A percentile compares a stretch with the other conserved stretches of the same genome.
Conservation (phyloP, 768 basidiomycete species). For the Tricholoma sp. region DNA sequence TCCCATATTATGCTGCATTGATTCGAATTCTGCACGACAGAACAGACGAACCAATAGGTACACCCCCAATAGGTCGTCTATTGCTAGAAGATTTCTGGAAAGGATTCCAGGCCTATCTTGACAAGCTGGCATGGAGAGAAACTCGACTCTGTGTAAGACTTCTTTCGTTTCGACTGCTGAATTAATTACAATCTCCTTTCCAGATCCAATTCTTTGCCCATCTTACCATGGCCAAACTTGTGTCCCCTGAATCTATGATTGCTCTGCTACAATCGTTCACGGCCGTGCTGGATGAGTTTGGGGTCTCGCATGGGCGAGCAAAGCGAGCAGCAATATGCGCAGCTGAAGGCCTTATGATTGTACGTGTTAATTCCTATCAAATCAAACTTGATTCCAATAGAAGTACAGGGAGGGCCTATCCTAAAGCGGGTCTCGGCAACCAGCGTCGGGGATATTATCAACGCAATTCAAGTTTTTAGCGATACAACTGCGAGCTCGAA, state of each 20-base stretch:
- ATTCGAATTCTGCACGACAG: conserved; percentile 62
- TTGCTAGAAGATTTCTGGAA: conserved; percentile 88
- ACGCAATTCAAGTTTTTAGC: conserved; percentile 63
- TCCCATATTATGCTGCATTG: conserved; percentile 81
- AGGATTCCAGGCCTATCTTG: conserved; percentile 83
- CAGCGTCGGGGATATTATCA: conserved; percentile 65
- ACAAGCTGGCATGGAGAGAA: conserved; percentile 88
- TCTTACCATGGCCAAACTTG: conserved; percentile 67
- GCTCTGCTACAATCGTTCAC: conserved; percentile 80
- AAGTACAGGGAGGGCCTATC: conserved; percentile 55
- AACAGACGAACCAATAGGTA: conserved; percentile 32
- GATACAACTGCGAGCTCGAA: conserved; percentile 55
- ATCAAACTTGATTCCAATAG: conserved; percentile 2
- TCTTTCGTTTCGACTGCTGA: background rate
- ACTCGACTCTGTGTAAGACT: conserved; percentile 76
- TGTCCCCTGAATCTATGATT: conserved; percentile 75
- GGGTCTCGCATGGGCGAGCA: conserved; percentile 79
- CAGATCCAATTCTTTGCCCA: conserved; percentile 95
- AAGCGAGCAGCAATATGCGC: conserved; percentile 78
- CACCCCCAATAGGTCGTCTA: conserved; percentile 55
- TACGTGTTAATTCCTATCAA: conserved; percentile 22
- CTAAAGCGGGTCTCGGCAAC: conserved; percentile 57
- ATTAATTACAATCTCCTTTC: background rate
- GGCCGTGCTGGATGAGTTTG: conserved; percentile 84
- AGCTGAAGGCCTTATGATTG: conserved; percentile 75